Evolutionary conservation across 345 rosid genomes (phyloP).

Genomic region (Syzygium aromaticum): DNA sequence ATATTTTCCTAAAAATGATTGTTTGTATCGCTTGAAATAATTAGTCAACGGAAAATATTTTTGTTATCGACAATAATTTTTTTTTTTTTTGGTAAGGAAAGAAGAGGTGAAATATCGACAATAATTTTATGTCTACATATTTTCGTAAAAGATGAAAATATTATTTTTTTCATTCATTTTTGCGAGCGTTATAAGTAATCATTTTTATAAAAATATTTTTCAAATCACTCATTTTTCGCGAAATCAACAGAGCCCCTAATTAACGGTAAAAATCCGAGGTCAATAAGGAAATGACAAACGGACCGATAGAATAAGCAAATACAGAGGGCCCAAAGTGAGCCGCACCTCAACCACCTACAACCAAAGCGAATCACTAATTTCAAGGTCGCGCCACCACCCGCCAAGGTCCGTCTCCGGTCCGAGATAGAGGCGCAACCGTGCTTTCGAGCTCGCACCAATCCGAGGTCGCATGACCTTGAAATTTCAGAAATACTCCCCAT

Average conservation of each 20-base stretch:
- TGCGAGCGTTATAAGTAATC: neutral
- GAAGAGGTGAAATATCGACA: too few species aligned
- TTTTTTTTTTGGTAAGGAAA: too few species aligned
- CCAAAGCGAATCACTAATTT: neutral
- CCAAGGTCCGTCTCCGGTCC: neutral
- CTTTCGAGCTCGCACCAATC: neutral
- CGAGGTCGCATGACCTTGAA: neutral
- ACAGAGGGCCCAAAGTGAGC: neutral
- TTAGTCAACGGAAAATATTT: neutral
- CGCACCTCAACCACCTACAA: neutral
- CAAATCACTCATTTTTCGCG: too few species aligned
- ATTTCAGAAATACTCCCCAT: neutral
- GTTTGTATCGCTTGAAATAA: neutral
- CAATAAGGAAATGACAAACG: neutral
- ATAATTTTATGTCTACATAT: neutral
- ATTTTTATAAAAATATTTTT: neutral
- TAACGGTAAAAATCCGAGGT: neutral
- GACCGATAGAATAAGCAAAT: neutral
- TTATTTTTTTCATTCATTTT: neutral
- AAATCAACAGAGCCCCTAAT: neutral
- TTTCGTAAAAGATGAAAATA: neutral
- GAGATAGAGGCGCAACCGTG: neutral
- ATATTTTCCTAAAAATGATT: too few species aligned
- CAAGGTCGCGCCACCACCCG: neutral
- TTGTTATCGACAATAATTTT: neutral